These are phyloP conservation scores for Calonectria pseudoturangicola DNA, from an alignment of 2,329 filamentous ascomycete genomes.

Conservation along the genomic window DNA sequence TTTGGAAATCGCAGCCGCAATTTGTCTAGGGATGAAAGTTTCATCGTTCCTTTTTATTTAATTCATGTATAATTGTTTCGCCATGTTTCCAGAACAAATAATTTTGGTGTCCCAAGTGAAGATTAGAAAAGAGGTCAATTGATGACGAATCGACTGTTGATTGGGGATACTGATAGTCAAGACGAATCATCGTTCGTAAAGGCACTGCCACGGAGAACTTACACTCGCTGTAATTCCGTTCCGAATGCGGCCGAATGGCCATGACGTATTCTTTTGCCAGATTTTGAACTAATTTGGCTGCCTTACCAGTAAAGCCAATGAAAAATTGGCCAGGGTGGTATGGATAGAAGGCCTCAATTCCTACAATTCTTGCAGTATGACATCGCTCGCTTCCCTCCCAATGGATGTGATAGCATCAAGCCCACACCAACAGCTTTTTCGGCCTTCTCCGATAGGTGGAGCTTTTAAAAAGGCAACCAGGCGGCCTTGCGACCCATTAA, in stretches of 20 bases:
- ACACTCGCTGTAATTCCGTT: background rate
- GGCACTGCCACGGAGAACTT: too few relatives aligned
- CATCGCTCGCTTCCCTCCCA: background rate
- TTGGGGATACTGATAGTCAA: background rate
- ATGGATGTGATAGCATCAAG: background rate
- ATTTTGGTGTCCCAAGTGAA: too few relatives aligned
- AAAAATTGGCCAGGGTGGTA: constrained; percentile 1
- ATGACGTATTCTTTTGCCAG: background rate
- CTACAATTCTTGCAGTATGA: background rate
- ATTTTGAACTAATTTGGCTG: constrained; percentile 3
- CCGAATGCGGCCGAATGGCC: background rate
- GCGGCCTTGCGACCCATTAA: background rate
- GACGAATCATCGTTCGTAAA: background rate
- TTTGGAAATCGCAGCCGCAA: too few relatives aligned
- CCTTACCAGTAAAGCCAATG: constrained; percentile 2
- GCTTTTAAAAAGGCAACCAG: background rate
- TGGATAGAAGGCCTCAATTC: constrained; percentile 11
- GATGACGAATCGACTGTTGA: too few relatives aligned
- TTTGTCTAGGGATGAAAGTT: too few relatives aligned
- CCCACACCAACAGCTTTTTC: background rate
- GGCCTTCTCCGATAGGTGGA: background rate
- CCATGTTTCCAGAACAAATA: too few relatives aligned
- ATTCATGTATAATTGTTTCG: too few relatives aligned
- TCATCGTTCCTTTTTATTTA: too few relatives aligned
- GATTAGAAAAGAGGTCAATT: too few relatives aligned